Evolutionary conservation across 139 green algal species (phyloP), one percentile per base, ranked within the genome.

Genomic region (Chlamydomonas sp.): DNA sequence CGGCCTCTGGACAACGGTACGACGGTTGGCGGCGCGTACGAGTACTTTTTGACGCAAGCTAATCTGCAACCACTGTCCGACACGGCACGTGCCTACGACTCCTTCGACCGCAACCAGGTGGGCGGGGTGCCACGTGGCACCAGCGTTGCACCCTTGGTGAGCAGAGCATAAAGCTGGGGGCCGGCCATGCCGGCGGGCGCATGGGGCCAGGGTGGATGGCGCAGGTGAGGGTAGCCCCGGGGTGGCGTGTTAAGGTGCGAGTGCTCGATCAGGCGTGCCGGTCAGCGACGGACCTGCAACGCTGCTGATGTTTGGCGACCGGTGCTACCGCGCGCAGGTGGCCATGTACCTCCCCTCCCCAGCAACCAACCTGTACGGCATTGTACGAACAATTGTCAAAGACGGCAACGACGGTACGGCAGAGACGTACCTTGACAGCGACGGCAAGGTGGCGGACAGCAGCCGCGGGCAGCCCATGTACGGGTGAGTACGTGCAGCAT

Each of bases 21-120:
- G 82, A 1, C 78, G 6, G 5, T 79, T 4, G 14, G 74, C 8
- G 49, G 58, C 75, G 72, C 64, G 15, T 93, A 93, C 79, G 64
- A 92, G 63, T 97, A 96, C 85, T 15, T 97, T 2, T 94, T 94
- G 81, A 94, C 84, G 2, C 84, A 95, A 20, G 66, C 71, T 18
- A 71, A 84, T 20, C 57, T 79, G 8, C 61, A 73, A 12, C 77
- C 89, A 74, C 62, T 82, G 0, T 63, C 57, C 7, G 17, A 77
- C 0, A 60, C 63, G 59, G 78, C 67, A 4, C 2, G 57, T 8
- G 15, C 31, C 4, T 68, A 14, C 58, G 57, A 73, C 1, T 7
- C 77, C 31, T 84, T 88, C 31, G 81, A 18, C 1, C 66, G 61
- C 60, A 90, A 90, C 66, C 87, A 90, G 80, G 87, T 82, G 63